A percentile compares a stretch with the other conserved stretches of the same genome.
phyloP scores from a whole-genome alignment of 805 yeast species.

The Cyberlindnera samutprakarnensis region DNA sequence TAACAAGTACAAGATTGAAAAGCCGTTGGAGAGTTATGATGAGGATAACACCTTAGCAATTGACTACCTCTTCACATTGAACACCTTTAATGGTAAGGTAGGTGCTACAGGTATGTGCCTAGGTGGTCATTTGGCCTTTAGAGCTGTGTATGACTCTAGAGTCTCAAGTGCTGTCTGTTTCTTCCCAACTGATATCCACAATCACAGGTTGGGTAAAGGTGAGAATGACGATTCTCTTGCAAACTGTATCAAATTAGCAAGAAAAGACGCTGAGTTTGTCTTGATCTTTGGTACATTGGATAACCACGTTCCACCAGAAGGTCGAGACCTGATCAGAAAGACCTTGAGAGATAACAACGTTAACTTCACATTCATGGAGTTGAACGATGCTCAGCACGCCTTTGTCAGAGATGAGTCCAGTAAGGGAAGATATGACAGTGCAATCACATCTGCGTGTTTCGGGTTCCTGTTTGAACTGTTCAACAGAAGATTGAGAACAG shows the following conservation, averaged over 20 bases:
- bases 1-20: constrained; percentile 55
- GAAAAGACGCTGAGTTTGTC: constrained; percentile 47
- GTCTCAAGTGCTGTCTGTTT: constrained; percentile 65
- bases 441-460: constrained; percentile 58
- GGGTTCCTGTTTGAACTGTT: constrained; percentile 66
- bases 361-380: constrained; percentile 63
- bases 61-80: constrained; percentile 49
- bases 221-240: constrained; percentile 56
- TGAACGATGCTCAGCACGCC: constrained; percentile 78
- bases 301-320: constrained; percentile 73
- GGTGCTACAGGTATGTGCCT: constrained; percentile 87
- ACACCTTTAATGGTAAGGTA: constrained; percentile 62
- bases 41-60: constrained; percentile 62
- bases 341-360: constrained; percentile 51
- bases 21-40: constrained; percentile 65
- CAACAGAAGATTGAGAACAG: constrained; percentile 57
- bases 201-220: constrained; percentile 57
- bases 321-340: constrained; percentile 63
- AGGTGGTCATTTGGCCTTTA: constrained; percentile 75
- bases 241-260: constrained; percentile 44
- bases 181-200: constrained; percentile 77
- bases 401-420: constrained; percentile 72
- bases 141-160: constrained; percentile 60
- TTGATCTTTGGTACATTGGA: constrained; percentile 75
- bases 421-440: constrained; percentile 80